Evolutionary conservation across 805 yeast genomes (phyloP), one percentile per base, ranked within the genome.

Genomic region (Grigorovia yakushimaensis): DNA sequence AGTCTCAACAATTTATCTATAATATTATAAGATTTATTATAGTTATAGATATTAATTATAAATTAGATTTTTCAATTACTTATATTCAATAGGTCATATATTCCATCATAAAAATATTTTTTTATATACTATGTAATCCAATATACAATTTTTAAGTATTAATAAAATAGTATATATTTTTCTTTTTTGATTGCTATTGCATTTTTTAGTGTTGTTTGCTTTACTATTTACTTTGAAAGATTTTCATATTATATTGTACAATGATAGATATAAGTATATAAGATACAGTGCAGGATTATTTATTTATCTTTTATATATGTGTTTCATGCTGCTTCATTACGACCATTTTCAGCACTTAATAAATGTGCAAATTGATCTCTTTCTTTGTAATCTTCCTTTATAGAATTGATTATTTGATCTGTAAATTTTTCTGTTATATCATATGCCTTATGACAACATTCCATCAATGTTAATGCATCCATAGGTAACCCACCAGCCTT

Each of bases 401-500:
- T 61, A 13, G 74, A 69, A 5, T 61, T 54, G 44, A 78, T 73
- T 41, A 91, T 84, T 58, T 76, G 70, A 30, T 79, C 79, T 0
- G 96, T 85, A 49, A 85, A 59, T 22, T 61, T 58, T 47, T 78
- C 80, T 8, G 87, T 93, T 30, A 81, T 73, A 3, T 63, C 61
- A 56, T 76, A 78, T 1, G 96, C 93, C 48, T 73, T 69, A 49
- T 76, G 76, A 30, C 84, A 75, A 61, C 93, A 82, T 22, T 80
- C 78, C 71, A 87, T 70, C 44, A 91, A 67, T 22, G 75, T 69
- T 36, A 74, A 59, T 0, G 93, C 87, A 57, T 86, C 89, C 53
- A 91, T 78, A 6, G 89, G 85, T 42, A 85, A 69, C 0, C 96
- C 97, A 44, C 98, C 98, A 30, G 88, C 85, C 60, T 91, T 93